Evolutionary conservation across 306 rosid genomes (phyloP).

Genomic region (Clitoria ternatea): DNA sequence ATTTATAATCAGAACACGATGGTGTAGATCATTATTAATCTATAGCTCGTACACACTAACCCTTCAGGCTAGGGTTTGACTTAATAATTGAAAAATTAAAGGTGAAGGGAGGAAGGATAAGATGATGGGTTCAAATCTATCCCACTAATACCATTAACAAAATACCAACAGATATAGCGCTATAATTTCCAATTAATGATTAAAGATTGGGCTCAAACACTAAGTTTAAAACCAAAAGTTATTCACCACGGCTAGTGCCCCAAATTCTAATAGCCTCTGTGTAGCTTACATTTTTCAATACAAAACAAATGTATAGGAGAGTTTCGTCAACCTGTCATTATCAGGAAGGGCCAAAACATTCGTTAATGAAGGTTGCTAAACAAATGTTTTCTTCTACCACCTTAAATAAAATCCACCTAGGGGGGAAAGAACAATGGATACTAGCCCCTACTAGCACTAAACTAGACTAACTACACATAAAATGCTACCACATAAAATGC

Average conservation of each 20-base stretch:
- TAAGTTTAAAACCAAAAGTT: too few relatives aligned
- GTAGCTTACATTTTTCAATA: background rate
- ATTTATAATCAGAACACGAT: too few relatives aligned
- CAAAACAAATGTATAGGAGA: background rate
- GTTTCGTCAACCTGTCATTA: background rate
- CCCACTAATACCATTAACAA: too few relatives aligned
- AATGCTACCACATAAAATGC: slow-evolving; percentile 46
- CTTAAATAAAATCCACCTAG: slow-evolving; percentile 38
- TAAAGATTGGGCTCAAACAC: too few relatives aligned
- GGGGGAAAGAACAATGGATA: background rate
- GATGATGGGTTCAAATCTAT: too few relatives aligned
- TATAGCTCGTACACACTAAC: too few relatives aligned
- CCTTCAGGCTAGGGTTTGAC: too few relatives aligned
- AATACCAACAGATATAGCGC: background rate
- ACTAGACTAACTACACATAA: slow-evolving; percentile 36
- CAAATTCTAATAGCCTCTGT: background rate
- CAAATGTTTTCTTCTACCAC: slow-evolving; percentile 28
- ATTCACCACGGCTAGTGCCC: background rate
- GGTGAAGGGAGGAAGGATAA: too few relatives aligned
- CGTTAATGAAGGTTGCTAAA: slow-evolving; percentile 21
- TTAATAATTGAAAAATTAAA: too few relatives aligned
- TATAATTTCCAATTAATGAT: background rate
- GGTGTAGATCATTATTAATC: too few relatives aligned
- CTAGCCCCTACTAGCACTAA: slow-evolving; percentile 38
- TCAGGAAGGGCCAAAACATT: slow-evolving; percentile 10